Evolutionary conservation across 139 green algal species (phyloP), one percentile per base, ranked within the genome.

Genomic region (Chlorella sp.): DNA sequence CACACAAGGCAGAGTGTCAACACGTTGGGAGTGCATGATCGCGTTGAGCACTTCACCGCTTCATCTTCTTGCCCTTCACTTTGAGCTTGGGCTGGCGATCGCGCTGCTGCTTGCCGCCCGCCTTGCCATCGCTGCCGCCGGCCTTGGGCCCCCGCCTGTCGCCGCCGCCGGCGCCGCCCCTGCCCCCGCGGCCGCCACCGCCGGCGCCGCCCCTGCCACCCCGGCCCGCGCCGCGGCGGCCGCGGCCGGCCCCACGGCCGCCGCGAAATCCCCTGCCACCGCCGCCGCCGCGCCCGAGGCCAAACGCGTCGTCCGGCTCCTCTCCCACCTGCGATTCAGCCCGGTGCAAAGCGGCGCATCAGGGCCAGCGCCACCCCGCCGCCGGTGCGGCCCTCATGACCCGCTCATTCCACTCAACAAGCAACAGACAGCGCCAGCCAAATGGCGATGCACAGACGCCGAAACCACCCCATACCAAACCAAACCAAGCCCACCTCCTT

Each of bases 261-360:
- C 77, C 45, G 6, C 64, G 40, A 0, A 60, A 35, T 2, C 74
- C 33, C 12, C 79, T 45, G 5, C 72, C 2, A n/a, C 74, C 31
- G 3, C 74, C 11, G 8, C 73, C 72, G 15, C 73, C 67, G 0
- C 77, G 43, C 12, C 77, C 15, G 45, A 67, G 35, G 5, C 79
- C 83, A 19, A 91, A 71, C 61, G 78, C 83, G 59, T 91, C 87
- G 46, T 87, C 77, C 0, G 87, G 87, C 45, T 85, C 87, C 61
- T 87, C 71, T 1, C 87, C 87, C 48, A 91, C 87, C 83, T 90
- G 73, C 38, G 4, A 43, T 40, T 35, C 29, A 77, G 36, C 2
- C 9, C 29, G 33, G n/a, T 43, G 29, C 31, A 31, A 11, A 8
- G 8, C 31, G 8, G 7, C 31, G 5, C 50, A 78, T 3, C 43